Evolutionary conservation across 176 grass and related monocot species (phyloP), one percentile per base, ranked within the genome.

Genomic region (Oryza australiensis): DNA sequence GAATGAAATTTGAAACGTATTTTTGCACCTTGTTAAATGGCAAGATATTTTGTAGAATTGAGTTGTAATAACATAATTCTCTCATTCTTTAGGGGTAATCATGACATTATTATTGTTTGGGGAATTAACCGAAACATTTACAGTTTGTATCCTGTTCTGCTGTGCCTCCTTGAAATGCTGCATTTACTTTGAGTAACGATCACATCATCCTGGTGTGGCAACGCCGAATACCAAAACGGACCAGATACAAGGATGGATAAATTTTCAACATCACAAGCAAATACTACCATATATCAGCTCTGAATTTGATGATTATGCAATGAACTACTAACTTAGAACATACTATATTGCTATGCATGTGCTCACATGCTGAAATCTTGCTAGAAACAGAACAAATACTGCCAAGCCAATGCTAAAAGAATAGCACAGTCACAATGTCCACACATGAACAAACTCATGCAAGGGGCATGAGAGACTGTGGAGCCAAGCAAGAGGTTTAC

Each of bases 401-500:
- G 2, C 16, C 41, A 73, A 66, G 9, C 20, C 16, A 72, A 26
- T 12, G 40, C 75, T 38, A 73, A 51, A 70, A 18, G 3, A 24
- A 75, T 11, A 57, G 0, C 20, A 6, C 35, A 46, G 41, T 5
- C 7, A 28, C 42, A n/a, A 18, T 26, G 55, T 22, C 40, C 13
- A 64, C 22, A 72, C 8, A 29, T 76, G 28, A 80, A 29, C 27
- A 80, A 29, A 83, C 55, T 85, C 27, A 32, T 60, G 51, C 64
- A 70, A 26, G 62, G 37, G 18, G 27, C 72, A 66, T 66, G 74
- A 12, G 68, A 12, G 16, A 5, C 73, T 73, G 79, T 12, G 46
- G 41, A 68, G 57, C 7, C 67, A 74, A 67, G 46, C 69, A 76
- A 68, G 24, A 69, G 68, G 74, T 63, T 85, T 78, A 83, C 82